These are phyloP conservation scores for Saccharata proteae DNA, from an alignment of 2,329 filamentous ascomycete species.

Conservation along the genomic window DNA sequence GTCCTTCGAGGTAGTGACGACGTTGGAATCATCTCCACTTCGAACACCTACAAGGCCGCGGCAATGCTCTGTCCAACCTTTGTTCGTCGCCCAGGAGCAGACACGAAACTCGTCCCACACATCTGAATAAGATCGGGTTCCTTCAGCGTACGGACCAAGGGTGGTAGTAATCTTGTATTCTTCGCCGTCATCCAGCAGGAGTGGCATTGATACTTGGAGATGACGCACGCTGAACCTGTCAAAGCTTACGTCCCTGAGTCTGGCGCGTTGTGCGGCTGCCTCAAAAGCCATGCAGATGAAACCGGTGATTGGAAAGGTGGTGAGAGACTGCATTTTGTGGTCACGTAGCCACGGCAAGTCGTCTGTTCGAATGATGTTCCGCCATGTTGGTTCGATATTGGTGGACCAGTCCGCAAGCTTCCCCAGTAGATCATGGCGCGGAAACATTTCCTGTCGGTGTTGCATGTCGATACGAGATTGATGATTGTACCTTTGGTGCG, in stretches of 20 bases:
- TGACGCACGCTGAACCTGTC: constrained; percentile 5
- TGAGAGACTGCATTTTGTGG: constrained; percentile 16
- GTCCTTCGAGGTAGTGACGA: background rate
- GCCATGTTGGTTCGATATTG: constrained; percentile 11
- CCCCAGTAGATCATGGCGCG: constrained; percentile 16
- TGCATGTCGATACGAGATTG: constrained; percentile 8
- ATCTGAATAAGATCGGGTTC: constrained; percentile 3
- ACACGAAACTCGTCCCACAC: constrained; percentile 9
- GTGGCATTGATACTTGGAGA: background rate
- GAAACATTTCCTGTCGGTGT: constrained; percentile 2
- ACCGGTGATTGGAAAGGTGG: constrained; percentile 20
- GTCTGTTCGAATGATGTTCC: constrained; percentile 12
- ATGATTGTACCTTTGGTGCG: constrained; percentile 14
- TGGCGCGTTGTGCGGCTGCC: constrained; percentile 9
- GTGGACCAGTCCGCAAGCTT: constrained; percentile 15
- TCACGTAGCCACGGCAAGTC: constrained; percentile 15
- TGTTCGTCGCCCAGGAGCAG: constrained; percentile 2
- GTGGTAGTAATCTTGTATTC: constrained; percentile 2
- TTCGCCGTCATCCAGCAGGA: constrained; percentile 4
- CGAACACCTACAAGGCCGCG: constrained; percentile 7
- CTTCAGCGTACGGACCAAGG: constrained; percentile 3
- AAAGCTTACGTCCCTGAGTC: constrained; percentile 2
- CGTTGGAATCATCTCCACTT: constrained; percentile 1
- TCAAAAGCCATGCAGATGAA: constrained; percentile 21
- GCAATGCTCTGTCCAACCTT: constrained; percentile 8